phyloP scores from a whole-genome alignment of 2,329 filamentous ascomycete genomes.

The Claviceps citrina region DNA sequence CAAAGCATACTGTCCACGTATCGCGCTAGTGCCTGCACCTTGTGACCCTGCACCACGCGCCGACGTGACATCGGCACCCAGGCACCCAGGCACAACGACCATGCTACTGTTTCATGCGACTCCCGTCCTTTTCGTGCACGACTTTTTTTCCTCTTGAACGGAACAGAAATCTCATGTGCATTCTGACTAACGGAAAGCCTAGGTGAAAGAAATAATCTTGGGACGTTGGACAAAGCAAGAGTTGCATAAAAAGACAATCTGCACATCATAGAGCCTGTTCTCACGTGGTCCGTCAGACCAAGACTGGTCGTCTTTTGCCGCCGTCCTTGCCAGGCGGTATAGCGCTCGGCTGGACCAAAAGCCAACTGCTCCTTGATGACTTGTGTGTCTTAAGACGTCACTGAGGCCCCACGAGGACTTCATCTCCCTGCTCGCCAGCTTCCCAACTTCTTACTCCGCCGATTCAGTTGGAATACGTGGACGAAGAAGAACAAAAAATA shows the following conservation, averaged over 20 bases:
- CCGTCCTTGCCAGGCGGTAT: conserved; percentile 1
- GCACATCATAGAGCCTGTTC: conserved; percentile 4
- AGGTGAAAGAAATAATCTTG: not conserved
- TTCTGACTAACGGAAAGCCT: not conserved
- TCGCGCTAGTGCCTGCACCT: not conserved
- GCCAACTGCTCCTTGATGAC: conserved; percentile 15
- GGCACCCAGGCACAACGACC: not conserved
- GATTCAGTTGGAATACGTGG: not conserved
- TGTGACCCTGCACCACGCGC: not conserved
- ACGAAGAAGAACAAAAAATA: not conserved
- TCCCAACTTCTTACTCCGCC: not conserved
- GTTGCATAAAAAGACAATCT: not conserved
- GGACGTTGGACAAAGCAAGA: not conserved
- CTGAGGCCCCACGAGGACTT: conserved; percentile 15
- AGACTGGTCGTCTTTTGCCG: not conserved
- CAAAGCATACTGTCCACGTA: not conserved
- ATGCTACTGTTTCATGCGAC: too few species aligned
- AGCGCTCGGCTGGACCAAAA: conserved; percentile 6
- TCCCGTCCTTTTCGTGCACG: too few species aligned
- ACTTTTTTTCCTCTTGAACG: too few species aligned
- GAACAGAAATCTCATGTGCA: too few species aligned
- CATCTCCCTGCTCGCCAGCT: conserved; percentile 1
- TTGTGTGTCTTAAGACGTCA: conserved; percentile 18
- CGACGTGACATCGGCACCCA: not conserved
- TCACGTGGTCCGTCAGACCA: not conserved